Conservation (phyloP, 805 yeast species). For the Suhomyces canberraensis region DNA sequence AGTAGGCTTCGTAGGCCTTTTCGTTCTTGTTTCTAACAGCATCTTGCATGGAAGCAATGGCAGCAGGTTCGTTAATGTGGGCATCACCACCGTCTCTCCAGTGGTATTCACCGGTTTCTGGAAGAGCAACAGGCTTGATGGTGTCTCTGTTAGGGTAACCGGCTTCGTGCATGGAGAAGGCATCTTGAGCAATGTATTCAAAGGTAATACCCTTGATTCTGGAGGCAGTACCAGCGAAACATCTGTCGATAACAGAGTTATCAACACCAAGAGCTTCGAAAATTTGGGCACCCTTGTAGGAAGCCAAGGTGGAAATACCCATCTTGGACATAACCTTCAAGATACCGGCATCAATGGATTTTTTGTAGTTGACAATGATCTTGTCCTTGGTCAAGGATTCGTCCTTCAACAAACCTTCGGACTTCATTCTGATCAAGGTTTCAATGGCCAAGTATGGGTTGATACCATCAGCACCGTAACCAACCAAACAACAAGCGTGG, state of each 20-base stretch:
- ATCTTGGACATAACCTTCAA: constrained; percentile 97
- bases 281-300: constrained; percentile 99
- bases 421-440: constrained; percentile 78
- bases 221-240: constrained; percentile 97
- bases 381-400: constrained; percentile 53
- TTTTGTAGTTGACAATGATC: constrained; percentile 74
- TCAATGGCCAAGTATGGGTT: constrained; percentile 94
- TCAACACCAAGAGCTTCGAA: constrained; percentile 96
- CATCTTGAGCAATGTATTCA: constrained; percentile 95
- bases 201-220: constrained; percentile 94
- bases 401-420: constrained; percentile 65
- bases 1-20: constrained; percentile 84
- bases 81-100: constrained; percentile 99
- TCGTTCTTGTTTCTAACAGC: constrained; percentile 98
- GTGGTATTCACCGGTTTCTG: constrained; percentile 96
- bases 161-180: constrained; percentile 87
- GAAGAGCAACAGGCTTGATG: constrained; percentile 67
- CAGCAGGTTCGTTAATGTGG: constrained; percentile 91
- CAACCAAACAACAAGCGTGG: constrained; percentile 89
- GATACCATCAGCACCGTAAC: constrained; percentile 96
- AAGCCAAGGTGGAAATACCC: constrained; percentile 98
- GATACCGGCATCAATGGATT: constrained; percentile 86
- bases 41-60: constrained; percentile 93
- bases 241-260: constrained; percentile 89
- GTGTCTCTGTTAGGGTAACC: constrained; percentile 82